A percentile compares a stretch with the other conserved stretches of the same genome.
Conservation (phyloP, 345 rosid species). For the Salix brachista region DNA sequence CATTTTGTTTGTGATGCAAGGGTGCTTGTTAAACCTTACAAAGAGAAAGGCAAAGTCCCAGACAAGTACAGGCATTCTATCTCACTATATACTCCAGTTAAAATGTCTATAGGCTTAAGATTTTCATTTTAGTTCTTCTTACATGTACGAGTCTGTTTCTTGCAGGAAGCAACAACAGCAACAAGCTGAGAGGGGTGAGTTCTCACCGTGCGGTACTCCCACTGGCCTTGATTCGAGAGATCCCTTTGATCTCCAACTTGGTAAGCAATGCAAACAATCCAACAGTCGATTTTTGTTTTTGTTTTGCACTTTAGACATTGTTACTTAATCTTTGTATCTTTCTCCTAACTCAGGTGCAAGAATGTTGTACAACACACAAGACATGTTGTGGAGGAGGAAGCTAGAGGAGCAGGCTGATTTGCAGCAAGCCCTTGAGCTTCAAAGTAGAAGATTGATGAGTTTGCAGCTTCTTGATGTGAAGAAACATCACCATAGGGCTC, state of each 20-base stretch:
- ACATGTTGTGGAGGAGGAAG: constrained; percentile 67
- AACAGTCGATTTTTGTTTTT: background rate
- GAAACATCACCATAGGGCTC: constrained; percentile 65
- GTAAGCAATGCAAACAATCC: constrained; percentile 23
- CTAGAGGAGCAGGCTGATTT: constrained; percentile 71
- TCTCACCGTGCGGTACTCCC: constrained; percentile 64
- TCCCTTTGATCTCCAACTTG: constrained; percentile 48
- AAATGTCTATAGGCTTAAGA: background rate
- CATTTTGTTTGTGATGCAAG: constrained; percentile 91
- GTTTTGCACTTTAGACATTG: background rate
- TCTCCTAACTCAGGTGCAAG: constrained; percentile 43
- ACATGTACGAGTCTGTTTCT: constrained; percentile 1
- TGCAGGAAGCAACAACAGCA: constrained; percentile 51
- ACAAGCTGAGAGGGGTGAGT: constrained; percentile 52
- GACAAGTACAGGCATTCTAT: constrained; percentile 69
- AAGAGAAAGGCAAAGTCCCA: constrained; percentile 92
- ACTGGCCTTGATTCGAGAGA: constrained; percentile 79
- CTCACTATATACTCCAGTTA: background rate
- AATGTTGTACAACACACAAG: constrained; percentile 60
- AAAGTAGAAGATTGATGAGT: constrained; percentile 68
- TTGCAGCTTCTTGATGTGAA: constrained; percentile 79
- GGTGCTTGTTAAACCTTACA: constrained; percentile 91
- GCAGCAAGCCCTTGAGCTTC: constrained; percentile 73
- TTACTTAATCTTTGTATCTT: background rate
- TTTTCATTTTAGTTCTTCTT: background rate